Percentiles rank a stretch among this genome's conserved stretches.
Conservation (phyloP, 257 asterid species). For the Solanum rostratum region DNA sequence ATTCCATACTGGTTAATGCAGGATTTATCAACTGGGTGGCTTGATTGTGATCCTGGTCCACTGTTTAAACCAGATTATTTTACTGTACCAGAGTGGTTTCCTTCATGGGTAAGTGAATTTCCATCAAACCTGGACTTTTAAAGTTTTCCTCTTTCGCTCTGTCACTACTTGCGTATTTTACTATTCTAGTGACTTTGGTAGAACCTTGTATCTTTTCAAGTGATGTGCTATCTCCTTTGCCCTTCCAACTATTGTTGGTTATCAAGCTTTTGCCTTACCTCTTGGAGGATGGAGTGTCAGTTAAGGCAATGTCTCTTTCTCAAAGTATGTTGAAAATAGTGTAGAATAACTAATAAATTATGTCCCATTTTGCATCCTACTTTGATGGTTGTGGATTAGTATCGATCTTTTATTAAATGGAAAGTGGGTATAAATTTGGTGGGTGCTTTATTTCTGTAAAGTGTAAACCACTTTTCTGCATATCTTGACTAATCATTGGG, state of each 20-base stretch:
- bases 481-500: background rate
- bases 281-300: background rate
- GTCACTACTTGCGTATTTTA: background rate
- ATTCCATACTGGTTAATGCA: conserved; percentile 9
- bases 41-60: conserved; percentile 85
- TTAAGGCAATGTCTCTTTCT: background rate
- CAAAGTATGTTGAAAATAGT: background rate
- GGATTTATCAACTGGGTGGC: conserved; percentile 96
- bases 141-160: background rate
- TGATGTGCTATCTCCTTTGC: background rate
- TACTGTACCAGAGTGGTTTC: conserved; percentile 56
- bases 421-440: background rate
- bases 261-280: background rate
- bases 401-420: background rate
- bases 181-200: background rate
- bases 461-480: background rate
- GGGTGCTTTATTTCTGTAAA: background rate
- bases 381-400: background rate
- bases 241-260: background rate
- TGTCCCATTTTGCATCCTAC: background rate
- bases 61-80: conserved; percentile 69
- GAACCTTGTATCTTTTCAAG: background rate
- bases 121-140: background rate
- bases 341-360: background rate
- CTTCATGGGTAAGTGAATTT: conserved; percentile 54